Conservation (phyloP, 441 rosid species). For the Aleurites moluccanus region DNA sequence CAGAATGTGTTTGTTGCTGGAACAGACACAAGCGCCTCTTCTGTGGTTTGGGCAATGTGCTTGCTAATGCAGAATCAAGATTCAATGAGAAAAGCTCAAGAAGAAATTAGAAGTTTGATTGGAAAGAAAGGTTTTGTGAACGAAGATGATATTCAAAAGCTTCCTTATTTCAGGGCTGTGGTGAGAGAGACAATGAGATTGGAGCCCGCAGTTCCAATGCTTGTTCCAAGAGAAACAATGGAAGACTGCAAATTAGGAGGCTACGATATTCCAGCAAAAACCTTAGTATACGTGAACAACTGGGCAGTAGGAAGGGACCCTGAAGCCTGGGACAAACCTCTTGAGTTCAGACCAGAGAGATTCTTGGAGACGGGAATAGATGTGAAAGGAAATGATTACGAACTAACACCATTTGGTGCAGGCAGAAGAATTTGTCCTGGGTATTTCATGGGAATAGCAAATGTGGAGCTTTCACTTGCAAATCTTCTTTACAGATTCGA, state of each 20-base stretch:
- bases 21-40: constrained; percentile 33
- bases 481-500: constrained; percentile 31
- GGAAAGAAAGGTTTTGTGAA: constrained; percentile 32
- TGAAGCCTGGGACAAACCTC: constrained; percentile 31
- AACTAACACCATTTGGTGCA: constrained; percentile 33
- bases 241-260: constrained; percentile 30
- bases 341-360: constrained; percentile 40
- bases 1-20: constrained; percentile 38
- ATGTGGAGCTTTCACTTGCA: constrained; percentile 28
- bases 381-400: constrained; percentile 28
- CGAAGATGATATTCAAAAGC: constrained; percentile 27
- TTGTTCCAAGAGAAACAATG: constrained; percentile 37
- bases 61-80: constrained; percentile 27
- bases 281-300: constrained; percentile 37
- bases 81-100: constrained; percentile 27
- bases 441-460: constrained; percentile 21
- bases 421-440: constrained; percentile 36
- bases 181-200: constrained; percentile 47
- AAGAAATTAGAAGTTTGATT: constrained; percentile 20
- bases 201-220: constrained; percentile 38
- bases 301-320: constrained; percentile 46
- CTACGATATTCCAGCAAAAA: constrained; percentile 35
- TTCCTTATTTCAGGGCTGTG: constrained; percentile 32
- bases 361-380: constrained; percentile 30
- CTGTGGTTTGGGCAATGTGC: constrained; percentile 38